phyloP scores from a whole-genome alignment of 768 basidiomycete genomes.

The Suillus brevipes region DNA sequence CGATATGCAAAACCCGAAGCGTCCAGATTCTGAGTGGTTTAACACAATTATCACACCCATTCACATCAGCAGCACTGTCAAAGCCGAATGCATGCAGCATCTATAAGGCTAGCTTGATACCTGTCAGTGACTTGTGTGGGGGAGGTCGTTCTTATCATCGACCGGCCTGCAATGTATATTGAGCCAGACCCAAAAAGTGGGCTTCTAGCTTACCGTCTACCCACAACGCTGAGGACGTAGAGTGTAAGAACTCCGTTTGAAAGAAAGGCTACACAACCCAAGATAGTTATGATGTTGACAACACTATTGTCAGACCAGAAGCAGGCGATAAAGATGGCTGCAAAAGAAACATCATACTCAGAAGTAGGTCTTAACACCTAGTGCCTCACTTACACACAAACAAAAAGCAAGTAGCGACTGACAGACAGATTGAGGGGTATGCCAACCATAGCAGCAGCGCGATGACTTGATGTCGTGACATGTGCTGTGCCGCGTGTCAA shows the following conservation, averaged over 20 bases:
- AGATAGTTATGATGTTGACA: not conserved
- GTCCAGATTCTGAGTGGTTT: not conserved
- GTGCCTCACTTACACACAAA: not conserved
- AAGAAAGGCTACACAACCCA: not conserved
- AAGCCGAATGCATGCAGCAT: not conserved
- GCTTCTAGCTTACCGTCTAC: not conserved
- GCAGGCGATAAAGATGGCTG: conserved; percentile 2
- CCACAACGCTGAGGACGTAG: not conserved
- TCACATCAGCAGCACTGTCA: not conserved
- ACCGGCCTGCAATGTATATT: not conserved
- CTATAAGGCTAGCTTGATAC: not conserved
- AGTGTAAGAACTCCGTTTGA: not conserved
- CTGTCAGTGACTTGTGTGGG: not conserved
- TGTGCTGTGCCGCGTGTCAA: not conserved
- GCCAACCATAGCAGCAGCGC: not conserved
- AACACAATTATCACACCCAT: not conserved
- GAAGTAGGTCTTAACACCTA: not conserved
- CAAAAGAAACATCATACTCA: not conserved
- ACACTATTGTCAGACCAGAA: not conserved
- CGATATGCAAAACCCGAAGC: not conserved
- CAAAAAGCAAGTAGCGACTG: not conserved
- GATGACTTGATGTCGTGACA: not conserved
- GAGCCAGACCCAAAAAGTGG: not conserved
- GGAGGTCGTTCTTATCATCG: not conserved
- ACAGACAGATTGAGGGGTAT: conserved; percentile 1